phyloP scores from a whole-genome alignment of 179 eudicot genomes.

The Heliamphora ciliata region DNA sequence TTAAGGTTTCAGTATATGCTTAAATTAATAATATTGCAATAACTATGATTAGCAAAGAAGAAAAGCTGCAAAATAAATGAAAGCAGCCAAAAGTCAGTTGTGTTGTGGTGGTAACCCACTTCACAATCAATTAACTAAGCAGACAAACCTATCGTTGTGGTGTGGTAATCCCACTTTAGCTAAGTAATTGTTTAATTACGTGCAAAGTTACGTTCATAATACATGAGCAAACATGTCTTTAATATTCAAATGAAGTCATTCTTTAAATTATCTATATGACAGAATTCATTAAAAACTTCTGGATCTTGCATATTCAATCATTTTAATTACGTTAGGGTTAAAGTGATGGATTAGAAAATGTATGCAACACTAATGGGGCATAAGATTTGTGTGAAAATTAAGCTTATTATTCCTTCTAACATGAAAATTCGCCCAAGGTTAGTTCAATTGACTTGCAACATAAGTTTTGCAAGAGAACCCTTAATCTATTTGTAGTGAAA shows the following conservation, averaged over 20 bases:
- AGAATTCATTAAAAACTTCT: neutral
- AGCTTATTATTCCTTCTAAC: neutral
- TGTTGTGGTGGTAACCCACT: constrained; percentile 23
- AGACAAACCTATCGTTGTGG: neutral
- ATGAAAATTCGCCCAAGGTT: neutral
- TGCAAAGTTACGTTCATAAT: neutral
- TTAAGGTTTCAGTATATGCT: neutral
- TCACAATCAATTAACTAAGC: neutral
- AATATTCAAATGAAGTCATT: neutral
- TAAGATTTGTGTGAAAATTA: neutral
- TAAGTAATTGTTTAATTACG: constrained; percentile 4
- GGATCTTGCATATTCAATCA: neutral
- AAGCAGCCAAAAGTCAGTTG: constrained; percentile 20
- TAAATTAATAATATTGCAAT: neutral
- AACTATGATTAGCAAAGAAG: neutral
- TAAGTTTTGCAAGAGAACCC: no score
- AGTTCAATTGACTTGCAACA: no score
- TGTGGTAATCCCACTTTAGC: constrained; percentile 15
- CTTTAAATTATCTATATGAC: neutral
- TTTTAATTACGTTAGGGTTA: neutral
- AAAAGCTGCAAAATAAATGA: constrained; percentile 18
- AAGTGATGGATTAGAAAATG: neutral
- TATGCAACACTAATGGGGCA: neutral
- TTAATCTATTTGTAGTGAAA: no score
- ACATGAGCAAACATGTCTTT: neutral